Conservation (phyloP, 2,329 filamentous ascomycete genomes). For the Colletotrichum sp. region DNA sequence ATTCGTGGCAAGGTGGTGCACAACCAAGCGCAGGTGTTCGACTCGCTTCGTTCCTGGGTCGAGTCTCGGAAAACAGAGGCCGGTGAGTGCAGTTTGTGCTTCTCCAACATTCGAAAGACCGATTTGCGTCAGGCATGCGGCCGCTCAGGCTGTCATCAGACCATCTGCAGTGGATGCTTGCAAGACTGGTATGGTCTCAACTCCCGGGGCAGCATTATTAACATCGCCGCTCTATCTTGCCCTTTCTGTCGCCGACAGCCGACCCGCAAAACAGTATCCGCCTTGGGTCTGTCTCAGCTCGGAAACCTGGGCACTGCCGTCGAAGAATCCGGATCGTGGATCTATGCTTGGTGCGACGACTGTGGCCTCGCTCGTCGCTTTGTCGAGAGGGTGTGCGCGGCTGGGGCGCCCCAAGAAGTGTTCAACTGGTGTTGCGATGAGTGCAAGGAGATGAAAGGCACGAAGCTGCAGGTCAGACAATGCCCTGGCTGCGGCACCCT, state of each 20-base stretch:
- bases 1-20: conserved; percentile 45
- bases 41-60: conserved; percentile 41
- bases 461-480: conserved; percentile 22
- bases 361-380: conserved; percentile 47
- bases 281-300: conserved; percentile 42
- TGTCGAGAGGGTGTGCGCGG: conserved; percentile 48
- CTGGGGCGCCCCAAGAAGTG: conserved; percentile 41
- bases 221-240: conserved; percentile 51
- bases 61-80: conserved; percentile 38
- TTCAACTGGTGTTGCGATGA: conserved; percentile 45
- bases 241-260: conserved; percentile 55
- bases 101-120: conserved; percentile 38
- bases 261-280: conserved; percentile 37
- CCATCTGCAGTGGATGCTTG: conserved; percentile 45
- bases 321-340: conserved; percentile 43
- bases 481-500: conserved; percentile 42
- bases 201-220: conserved; percentile 45
- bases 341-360: conserved; percentile 52
- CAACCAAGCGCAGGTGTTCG: conserved; percentile 40
- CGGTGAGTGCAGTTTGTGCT: conserved; percentile 52
- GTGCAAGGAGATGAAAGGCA: conserved; percentile 31
- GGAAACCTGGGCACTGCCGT: conserved; percentile 43
- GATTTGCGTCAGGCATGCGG: conserved; percentile 48
- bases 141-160: conserved; percentile 46
- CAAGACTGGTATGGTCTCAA: conserved; percentile 53